These are phyloP conservation scores for Backusella luteola DNA, from an alignment of 192 early-diverging fungal genomes.

Conservation along the genomic window DNA sequence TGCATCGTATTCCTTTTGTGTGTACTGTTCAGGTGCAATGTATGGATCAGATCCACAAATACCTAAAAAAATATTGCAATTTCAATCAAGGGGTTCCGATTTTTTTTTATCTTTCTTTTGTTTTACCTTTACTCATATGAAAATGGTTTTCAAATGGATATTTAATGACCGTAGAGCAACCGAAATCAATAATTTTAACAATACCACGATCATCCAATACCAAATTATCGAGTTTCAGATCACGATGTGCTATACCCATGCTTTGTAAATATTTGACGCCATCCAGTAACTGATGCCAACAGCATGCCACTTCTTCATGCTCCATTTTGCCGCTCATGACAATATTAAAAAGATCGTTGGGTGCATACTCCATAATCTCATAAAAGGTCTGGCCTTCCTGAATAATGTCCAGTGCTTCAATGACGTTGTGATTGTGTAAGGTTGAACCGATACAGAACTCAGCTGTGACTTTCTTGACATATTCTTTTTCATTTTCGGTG, in stretches of 20 bases:
- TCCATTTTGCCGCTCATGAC: conserved; percentile 74
- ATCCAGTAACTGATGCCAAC: conserved; percentile 74
- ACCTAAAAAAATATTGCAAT: conserved; percentile 41
- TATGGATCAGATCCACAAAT: conserved; percentile 92
- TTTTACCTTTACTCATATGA: conserved; percentile 47
- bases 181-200: conserved; percentile 90
- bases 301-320: conserved; percentile 79
- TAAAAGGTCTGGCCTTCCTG: conserved; percentile 63
- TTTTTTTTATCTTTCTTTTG: not conserved
- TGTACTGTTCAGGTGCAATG: conserved; percentile 89
- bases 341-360: conserved; percentile 82
- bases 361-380: conserved; percentile 91
- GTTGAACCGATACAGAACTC: conserved; percentile 87
- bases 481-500: conserved; percentile 70
- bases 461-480: conserved; percentile 81
- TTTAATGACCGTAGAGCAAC: conserved; percentile 79
- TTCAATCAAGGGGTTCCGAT: no score
- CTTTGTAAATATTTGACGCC: conserved; percentile 77
- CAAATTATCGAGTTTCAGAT: conserved; percentile 87
- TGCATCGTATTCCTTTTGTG: conserved; percentile 74
- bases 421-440: conserved; percentile 77
- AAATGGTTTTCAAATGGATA: conserved; percentile 71
- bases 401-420: conserved; percentile 78
- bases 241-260: conserved; percentile 79
- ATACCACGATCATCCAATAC: conserved; percentile 65